A percentile compares a stretch with the other conserved stretches of the same genome.
phyloP scores from a whole-genome alignment of 75 land plant genomes.

The Sequoia sempervirens region DNA sequence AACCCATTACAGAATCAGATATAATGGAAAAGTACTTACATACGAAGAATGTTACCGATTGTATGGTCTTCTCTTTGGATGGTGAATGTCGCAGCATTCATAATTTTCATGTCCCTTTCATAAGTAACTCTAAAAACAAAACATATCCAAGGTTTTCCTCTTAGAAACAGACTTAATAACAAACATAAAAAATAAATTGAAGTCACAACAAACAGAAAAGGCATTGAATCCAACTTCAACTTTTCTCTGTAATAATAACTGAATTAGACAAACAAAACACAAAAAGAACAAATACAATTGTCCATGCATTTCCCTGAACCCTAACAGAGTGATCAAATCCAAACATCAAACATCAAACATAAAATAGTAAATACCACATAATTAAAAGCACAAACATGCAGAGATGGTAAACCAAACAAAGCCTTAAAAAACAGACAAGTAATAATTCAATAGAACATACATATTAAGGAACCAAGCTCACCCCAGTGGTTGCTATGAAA shows the following conservation, averaged over 20 bases:
- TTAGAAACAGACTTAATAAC: neutral
- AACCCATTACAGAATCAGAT: neutral
- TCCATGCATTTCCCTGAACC: neutral
- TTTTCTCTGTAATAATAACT: too few relatives aligned
- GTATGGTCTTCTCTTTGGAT: constrained; percentile 93
- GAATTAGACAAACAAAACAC: neutral
- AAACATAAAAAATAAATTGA: neutral
- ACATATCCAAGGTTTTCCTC: neutral
- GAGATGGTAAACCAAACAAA: neutral
- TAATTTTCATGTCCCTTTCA: constrained; percentile 90
- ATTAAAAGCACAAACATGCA: neutral
- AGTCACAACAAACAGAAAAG: neutral
- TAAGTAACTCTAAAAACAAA: constrained; percentile 59
- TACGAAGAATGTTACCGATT: constrained; percentile 87
- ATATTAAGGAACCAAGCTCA: too few relatives aligned
- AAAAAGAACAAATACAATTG: neutral
- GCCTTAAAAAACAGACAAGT: neutral
- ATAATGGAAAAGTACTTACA: constrained; percentile 34
- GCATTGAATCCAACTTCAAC: neutral
- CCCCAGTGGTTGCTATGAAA: too few relatives aligned
- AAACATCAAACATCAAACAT: neutral
- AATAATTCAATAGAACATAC: neutral
- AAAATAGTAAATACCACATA: neutral
- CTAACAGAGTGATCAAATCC: neutral
- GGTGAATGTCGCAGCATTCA: constrained; percentile 88